Evolutionary conservation across 176 grass and related monocot genomes (phyloP), one percentile per base, ranked within the genome.

Genomic region (Aegilops sharonensis): DNA sequence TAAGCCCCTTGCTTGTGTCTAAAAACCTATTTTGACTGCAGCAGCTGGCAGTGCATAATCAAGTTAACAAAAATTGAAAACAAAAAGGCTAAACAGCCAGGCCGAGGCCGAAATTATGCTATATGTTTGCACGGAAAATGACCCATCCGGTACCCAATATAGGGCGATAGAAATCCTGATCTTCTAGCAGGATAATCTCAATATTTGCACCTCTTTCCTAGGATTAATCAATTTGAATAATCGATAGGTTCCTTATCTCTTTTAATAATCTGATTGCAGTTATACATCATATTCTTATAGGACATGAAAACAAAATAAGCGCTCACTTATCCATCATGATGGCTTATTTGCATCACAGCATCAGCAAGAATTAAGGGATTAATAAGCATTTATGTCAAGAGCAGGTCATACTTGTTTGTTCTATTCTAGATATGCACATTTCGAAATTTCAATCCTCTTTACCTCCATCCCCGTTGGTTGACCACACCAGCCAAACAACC

Each of bases 11-110:
- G 15, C 80, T 61, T 82, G 36, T 85, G 68, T 67, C 84, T 64
- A 86, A 69, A 86, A 65, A 27, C 39, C 40, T 79, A 42, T 71
- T 86, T 83, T 80, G 63, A 63, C 62, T 70, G 65, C 78, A 84
- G 78, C 34, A 88, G 31, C 9, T 81, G 75, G 25, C 80, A 78
- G 50, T 23, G 39, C 21, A 15, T 23, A 29, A 68, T 76, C 8
- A 40, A 21, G 65, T 39, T 43, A 83, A 48, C 15, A 79, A 79
- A 45, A 2, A 59, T 73, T 72, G 7, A 15, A 73, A 32, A 60
- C 5, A 29, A 65, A 83, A 75, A 69, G 27, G 29, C 4, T 14
- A 64, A 70, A 35, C 59, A 72, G 78, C 8, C 25, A 68, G 84
- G 15, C 72, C 17, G 29, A 68, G 84, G 15, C 72, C 17, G 29